Evolutionary conservation across 176 grass and related monocot species (phyloP).

Genomic region (Hyparrhenia diplandra): DNA sequence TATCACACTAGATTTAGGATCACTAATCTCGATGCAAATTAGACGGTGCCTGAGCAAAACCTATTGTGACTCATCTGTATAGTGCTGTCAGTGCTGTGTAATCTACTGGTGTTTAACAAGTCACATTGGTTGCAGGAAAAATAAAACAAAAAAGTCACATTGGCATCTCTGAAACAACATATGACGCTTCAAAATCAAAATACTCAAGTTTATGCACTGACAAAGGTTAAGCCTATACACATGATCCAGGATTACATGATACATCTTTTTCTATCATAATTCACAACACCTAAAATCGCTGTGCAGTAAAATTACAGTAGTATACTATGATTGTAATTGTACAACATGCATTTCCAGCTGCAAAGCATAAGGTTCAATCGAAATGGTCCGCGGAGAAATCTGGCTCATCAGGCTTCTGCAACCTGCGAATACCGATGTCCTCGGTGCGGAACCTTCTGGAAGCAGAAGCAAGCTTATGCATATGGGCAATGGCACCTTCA

Average conservation of each 20-base stretch:
- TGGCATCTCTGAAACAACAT: neutral
- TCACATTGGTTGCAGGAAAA: too few species aligned
- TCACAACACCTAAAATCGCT: constrained; percentile 9
- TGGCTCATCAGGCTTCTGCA: constrained; percentile 88
- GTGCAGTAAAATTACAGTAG: constrained; percentile 10
- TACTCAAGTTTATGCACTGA: neutral
- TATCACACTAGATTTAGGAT: neutral
- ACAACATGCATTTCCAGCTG: constrained; percentile 4
- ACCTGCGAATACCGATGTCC: constrained; percentile 32
- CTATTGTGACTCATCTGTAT: neutral
- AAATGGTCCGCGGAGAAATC: constrained; percentile 87
- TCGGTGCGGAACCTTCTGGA: constrained; percentile 65
- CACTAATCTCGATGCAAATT: neutral
- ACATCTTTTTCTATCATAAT: neutral
- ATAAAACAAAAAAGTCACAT: too few species aligned
- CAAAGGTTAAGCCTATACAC: constrained; percentile 5
- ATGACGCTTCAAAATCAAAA: neutral
- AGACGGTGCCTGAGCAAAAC: neutral
- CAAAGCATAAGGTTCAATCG: constrained; percentile 40
- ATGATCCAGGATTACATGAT: neutral
- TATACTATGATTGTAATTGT: neutral
- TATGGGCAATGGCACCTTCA: constrained; percentile 32
- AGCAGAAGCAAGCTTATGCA: constrained; percentile 58
- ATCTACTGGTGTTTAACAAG: neutral
- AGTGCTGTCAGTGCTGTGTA: neutral